phyloP scores from a whole-genome alignment of 1,284 basidiomycete species.

The Trichosporon sp. region DNA sequence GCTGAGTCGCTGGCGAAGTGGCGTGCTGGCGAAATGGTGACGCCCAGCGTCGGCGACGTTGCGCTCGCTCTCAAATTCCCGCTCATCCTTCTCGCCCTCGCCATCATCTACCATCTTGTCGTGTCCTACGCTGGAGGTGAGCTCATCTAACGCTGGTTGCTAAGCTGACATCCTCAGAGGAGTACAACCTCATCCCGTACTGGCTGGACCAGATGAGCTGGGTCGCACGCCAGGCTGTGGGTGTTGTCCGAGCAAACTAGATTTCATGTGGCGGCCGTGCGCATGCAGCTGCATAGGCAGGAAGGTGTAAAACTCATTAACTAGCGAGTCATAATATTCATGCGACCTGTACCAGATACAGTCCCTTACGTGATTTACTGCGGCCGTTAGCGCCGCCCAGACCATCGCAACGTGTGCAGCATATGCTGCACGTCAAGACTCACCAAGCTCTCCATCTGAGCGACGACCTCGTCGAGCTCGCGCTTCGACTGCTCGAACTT shows the following conservation, averaged over 20 bases:
- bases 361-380: constrained; percentile 4
- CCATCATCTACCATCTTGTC: constrained; percentile 32
- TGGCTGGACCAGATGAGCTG: constrained; percentile 22
- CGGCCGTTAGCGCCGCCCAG: too few relatives aligned
- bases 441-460: constrained; percentile 69
- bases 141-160: constrained; percentile 2
- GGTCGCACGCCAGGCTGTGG: not conserved
- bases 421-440: constrained; percentile 12
- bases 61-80: constrained; percentile 28
- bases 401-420: not conserved
- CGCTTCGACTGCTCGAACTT: constrained; percentile 72
- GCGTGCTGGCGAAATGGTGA: constrained; percentile 32
- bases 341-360: constrained; percentile 3
- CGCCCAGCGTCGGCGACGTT: constrained; percentile 26
- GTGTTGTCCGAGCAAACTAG: not conserved
- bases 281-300: not conserved
- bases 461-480: constrained; percentile 82
- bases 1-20: constrained; percentile 35
- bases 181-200: constrained; percentile 37
- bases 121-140: constrained; percentile 32
- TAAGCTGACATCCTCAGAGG: constrained; percentile 18
- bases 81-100: constrained; percentile 31
- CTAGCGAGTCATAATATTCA: constrained; percentile 4
- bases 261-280: not conserved
- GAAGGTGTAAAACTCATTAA: not conserved